A percentile compares a stretch with the other conserved stretches of the same genome.
Evolutionary conservation across 305 asterid genomes (phyloP).

Genomic region (Fraxinus sp.): DNA sequence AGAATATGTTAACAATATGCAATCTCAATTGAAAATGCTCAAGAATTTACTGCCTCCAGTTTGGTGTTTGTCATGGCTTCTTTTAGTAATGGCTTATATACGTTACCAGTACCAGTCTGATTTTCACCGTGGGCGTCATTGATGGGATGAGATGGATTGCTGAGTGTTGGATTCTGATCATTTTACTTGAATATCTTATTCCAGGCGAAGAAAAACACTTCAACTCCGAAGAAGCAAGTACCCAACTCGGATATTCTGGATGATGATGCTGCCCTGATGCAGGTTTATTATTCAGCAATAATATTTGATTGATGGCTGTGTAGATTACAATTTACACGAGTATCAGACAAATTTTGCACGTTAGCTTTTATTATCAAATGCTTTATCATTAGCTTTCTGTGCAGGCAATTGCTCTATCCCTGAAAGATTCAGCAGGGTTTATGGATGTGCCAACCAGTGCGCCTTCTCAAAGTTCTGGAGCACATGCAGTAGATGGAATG

Average conservation of each 20-base stretch:
- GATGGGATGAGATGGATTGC: slow-evolving; percentile 19
- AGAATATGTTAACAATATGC: neutral
- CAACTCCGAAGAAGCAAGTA: slow-evolving; percentile 47
- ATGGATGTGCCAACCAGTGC: slow-evolving; percentile 25
- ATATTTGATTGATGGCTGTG: neutral
- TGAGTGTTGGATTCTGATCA: neutral
- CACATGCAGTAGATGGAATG: slow-evolving; percentile 17
- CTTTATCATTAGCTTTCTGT: slow-evolving; percentile 22
- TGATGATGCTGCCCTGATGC: slow-evolving; percentile 57
- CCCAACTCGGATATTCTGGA: slow-evolving; percentile 55
- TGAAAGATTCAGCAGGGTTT: slow-evolving; percentile 54
- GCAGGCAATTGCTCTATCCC: slow-evolving; percentile 84
- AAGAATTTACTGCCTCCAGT: neutral
- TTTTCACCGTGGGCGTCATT: slow-evolving; percentile 6
- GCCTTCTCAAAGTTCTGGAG: slow-evolving; percentile 32
- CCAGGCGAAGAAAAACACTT: slow-evolving; percentile 48
- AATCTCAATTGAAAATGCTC: neutral
- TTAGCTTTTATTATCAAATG: slow-evolving; percentile 1
- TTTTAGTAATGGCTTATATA: slow-evolving; percentile 1
- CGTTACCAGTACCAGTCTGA: neutral
- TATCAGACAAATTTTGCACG: slow-evolving; percentile 2
- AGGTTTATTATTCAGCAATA: slow-evolving; percentile 37
- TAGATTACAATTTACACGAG: neutral
- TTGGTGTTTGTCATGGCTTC: neutral
- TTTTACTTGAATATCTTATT: slow-evolving; percentile 32